Conservation (phyloP, 129 eudicot species). For the Artemisia argyi region DNA sequence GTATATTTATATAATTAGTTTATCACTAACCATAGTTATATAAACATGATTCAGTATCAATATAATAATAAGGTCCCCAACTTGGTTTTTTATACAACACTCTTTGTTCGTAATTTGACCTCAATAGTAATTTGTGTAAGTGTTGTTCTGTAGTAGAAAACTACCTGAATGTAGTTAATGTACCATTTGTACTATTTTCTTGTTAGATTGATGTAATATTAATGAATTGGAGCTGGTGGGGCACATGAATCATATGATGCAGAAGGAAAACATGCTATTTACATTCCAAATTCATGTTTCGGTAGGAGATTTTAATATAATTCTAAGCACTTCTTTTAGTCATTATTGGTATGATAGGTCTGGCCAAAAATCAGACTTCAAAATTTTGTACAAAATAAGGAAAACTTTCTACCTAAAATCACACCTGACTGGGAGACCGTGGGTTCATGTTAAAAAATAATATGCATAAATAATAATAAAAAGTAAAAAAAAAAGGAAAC, state of each 20-base stretch:
- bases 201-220: neutral
- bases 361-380: neutral
- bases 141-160: no score
- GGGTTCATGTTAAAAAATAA: no score
- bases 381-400: neutral
- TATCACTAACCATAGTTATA: neutral
- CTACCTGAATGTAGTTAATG: neutral
- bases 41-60: neutral
- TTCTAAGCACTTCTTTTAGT: neutral
- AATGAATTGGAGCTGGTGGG: constrained; percentile 2
- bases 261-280: neutral
- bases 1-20: neutral
- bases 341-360: neutral
- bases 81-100: neutral
- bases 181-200: neutral
- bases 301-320: neutral
- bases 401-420: no score
- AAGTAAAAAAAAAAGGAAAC: no score
- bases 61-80: neutral
- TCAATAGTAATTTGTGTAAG: no score
- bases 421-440: no score
- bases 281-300: neutral
- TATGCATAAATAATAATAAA: no score
- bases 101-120: neutral
- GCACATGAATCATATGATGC: neutral